A percentile compares a stretch with the other conserved stretches of the same genome.
phyloP scores from a whole-genome alignment of 148 eudicot species.

The Silene latifolia region DNA sequence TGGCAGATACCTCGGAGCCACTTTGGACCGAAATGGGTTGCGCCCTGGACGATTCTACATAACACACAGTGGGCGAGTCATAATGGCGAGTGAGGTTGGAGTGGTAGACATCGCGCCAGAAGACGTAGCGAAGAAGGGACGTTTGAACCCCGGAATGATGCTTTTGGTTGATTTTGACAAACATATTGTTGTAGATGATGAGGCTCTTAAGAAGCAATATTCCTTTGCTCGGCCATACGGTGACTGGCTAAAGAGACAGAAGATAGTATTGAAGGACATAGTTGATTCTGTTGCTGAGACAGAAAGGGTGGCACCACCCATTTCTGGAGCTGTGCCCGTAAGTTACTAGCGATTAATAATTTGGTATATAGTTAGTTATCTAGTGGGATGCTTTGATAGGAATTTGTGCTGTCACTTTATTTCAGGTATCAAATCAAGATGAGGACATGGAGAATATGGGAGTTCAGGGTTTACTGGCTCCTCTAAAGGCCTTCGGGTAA shows the following conservation, averaged over 20 bases:
- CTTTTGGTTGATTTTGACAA: conserved; percentile 98
- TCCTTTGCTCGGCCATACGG: conserved; percentile 87
- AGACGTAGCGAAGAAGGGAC: conserved; percentile 90
- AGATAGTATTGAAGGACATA: conserved; percentile 73
- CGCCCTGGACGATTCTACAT: conserved; percentile 96
- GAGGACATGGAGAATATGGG: conserved; percentile 90
- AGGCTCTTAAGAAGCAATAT: conserved; percentile 89
- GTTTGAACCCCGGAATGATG: conserved; percentile 99
- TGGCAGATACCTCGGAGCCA: conserved; percentile 98
- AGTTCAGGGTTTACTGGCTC: conserved; percentile 76
- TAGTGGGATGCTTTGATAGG: conserved; percentile 19
- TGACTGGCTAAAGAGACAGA: conserved; percentile 86
- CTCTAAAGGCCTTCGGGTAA: conserved; percentile 96
- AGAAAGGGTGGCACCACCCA: conserved; percentile 53
- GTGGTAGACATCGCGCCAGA: conserved; percentile 96
- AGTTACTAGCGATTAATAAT: conserved; percentile 25
- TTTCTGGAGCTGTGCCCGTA: conserved; percentile 72
- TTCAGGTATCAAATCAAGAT: conserved; percentile 66
- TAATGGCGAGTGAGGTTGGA: conserved; percentile 99
- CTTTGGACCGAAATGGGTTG: conserved; percentile 91
- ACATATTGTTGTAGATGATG: conserved; percentile 91
- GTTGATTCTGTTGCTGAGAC: conserved; percentile 74
- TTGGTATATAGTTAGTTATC: neutral
- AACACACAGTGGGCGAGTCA: conserved; percentile 91
- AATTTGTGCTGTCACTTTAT: neutral